phyloP scores from a whole-genome alignment of 257 asterid genomes.

The Catharanthus roseus region DNA sequence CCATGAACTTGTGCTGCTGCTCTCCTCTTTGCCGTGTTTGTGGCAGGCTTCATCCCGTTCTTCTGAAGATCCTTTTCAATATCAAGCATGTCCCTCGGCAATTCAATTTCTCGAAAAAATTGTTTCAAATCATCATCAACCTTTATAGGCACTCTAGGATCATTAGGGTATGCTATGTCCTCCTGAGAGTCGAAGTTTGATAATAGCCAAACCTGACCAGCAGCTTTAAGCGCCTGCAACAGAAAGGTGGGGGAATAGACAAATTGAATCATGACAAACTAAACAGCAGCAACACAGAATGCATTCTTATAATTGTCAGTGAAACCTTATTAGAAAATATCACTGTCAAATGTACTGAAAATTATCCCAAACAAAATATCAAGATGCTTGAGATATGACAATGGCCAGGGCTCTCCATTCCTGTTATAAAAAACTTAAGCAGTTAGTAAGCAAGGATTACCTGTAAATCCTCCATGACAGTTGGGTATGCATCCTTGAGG shows the following conservation, averaged over 20 bases:
- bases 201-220: slow-evolving; percentile 14
- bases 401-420: background rate
- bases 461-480: slow-evolving; percentile 87
- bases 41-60: slow-evolving; percentile 71
- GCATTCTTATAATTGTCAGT: too few relatives aligned
- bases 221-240: slow-evolving; percentile 11
- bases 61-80: slow-evolving; percentile 81
- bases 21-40: slow-evolving; percentile 26
- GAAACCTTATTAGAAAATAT: background rate
- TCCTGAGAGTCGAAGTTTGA: slow-evolving; percentile 12
- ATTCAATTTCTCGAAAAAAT: slow-evolving; percentile 32
- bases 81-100: slow-evolving; percentile 77
- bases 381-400: background rate
- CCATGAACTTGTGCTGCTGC: slow-evolving; percentile 11
- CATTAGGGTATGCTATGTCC: slow-evolving; percentile 13
- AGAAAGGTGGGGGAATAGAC: background rate
- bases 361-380: background rate
- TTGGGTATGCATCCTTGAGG: slow-evolving; percentile 76
- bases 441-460: slow-evolving; percentile 26
- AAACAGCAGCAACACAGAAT: background rate
- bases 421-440: background rate
- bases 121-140: slow-evolving; percentile 6
- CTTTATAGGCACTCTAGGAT: slow-evolving; percentile 12
- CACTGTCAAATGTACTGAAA: too few relatives aligned
- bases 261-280: background rate